Percentiles rank a stretch among this genome's conserved stretches.
Conservation (phyloP, 192 early-diverging fungal genomes). For the Dimargaris xerosporica region DNA sequence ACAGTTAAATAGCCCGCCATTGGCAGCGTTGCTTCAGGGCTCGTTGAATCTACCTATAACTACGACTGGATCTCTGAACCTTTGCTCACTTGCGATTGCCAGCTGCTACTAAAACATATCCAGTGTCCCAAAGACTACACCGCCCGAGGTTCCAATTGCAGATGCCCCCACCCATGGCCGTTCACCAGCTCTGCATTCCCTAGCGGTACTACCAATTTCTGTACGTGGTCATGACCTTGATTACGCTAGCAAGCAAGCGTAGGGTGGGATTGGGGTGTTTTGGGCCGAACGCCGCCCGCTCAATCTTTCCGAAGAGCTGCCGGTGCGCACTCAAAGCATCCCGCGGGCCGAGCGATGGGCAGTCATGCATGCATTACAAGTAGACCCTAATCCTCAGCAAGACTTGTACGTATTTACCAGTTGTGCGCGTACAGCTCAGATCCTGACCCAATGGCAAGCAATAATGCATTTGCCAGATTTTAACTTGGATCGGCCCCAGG, state of each 20-base stretch:
- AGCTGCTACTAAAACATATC: too few relatives aligned
- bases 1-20: too few relatives aligned
- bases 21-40: too few relatives aligned
- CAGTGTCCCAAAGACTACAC: background rate
- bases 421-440: background rate
- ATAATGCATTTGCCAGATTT: background rate
- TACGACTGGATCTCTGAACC: too few relatives aligned
- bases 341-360: constrained; percentile 6
- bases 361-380: background rate
- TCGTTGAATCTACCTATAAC: too few relatives aligned
- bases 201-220: too few relatives aligned
- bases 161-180: background rate
- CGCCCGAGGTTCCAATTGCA: background rate
- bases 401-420: background rate
- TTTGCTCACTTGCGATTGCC: too few relatives aligned
- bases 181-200: too few relatives aligned
- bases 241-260: background rate
- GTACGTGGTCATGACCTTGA: background rate
- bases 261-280: constrained; percentile 5
- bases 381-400: background rate
- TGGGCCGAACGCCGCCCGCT: background rate
- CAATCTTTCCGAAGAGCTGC: constrained; percentile 3
- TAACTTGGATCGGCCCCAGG: background rate
- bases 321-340: constrained; percentile 1
- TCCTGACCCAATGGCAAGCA: background rate